Evolutionary conservation across 208 protist genomes (phyloP), one percentile per base, ranked within the genome.

Genomic region (Wallacemonas rigidus): DNA sequence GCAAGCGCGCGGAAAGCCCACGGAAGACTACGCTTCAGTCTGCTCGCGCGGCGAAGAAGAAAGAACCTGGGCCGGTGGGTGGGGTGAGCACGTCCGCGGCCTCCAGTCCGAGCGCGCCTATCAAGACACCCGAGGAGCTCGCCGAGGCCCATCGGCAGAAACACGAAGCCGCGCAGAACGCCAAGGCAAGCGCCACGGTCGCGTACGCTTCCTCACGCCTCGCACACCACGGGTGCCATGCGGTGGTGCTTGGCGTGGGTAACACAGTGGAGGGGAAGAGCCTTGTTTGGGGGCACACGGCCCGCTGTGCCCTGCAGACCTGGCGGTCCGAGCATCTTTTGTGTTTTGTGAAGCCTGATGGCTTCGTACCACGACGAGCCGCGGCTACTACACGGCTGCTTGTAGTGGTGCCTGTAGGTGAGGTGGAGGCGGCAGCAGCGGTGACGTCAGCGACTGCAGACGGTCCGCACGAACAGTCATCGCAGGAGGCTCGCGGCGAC

Each of bases 261-360:
- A 89, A 89, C 61, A 51, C 15, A 44, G 73, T 77, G 43, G 89
- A 88, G 6, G 84, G 86, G 4, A 91, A 91, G 78, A 36, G 50
- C 60, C 74, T 87, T 63, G 14, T 38, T 7, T 50, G 91, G 36
- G 89, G 89, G 17, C 63, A 67, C 69, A 79, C 84, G 12, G 79
- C 83, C 8, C 57, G 57, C 26, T 40, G 55, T 1, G 76, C 74
- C 1, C 76, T 91, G 9, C 74, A 60, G 4, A 54, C 55, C 9
- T 50, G 86, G 48, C 80, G 79, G 40, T 26, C 60, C 26, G 8
- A 1, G 50, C 76, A 87, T 47, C 53, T 77, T 1, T 50, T 94
- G 17, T 87, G 81, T 60, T 94, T 83, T 69, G 74, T 94, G 3
- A 94, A 94, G 74, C 74, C 72, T n/a, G 81, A 84, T 56, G 89